Evolutionary conservation across 2,329 filamentous ascomycete genomes (phyloP).

Genomic region (Beauveria varroae): DNA sequence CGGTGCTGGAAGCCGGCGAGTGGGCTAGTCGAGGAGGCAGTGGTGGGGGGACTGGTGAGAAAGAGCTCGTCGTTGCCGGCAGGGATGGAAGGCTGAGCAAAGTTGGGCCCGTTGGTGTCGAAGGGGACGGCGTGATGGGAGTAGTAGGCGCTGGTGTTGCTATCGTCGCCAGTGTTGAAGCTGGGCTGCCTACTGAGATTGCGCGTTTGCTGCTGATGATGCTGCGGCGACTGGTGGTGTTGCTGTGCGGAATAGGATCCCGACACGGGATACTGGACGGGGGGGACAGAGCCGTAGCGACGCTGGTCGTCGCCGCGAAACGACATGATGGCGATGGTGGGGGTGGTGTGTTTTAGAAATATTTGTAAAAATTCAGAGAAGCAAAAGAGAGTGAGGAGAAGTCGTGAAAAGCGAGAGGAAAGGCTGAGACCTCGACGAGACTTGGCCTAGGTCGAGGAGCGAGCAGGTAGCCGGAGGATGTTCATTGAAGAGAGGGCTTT

Average conservation of each 20-base stretch:
- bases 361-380: neutral
- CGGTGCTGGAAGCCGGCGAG: constrained; percentile 46
- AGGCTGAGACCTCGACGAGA: neutral
- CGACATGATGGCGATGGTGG: constrained; percentile 40
- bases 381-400: neutral
- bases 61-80: constrained; percentile 54
- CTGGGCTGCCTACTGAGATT: constrained; percentile 51
- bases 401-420: neutral
- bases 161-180: constrained; percentile 71
- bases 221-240: constrained; percentile 21
- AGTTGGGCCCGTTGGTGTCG: constrained; percentile 15
- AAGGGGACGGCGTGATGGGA: constrained; percentile 22
- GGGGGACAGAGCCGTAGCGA: constrained; percentile 59
- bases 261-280: constrained; percentile 54
- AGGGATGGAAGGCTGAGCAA: constrained; percentile 15
- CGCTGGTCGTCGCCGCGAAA: constrained; percentile 56
- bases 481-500: constrained; percentile 2
- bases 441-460: neutral
- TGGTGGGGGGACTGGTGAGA: constrained; percentile 42
- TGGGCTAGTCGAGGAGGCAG: constrained; percentile 23
- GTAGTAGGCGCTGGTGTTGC: constrained; percentile 37
- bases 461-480: neutral
- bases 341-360: neutral
- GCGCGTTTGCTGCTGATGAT: constrained; percentile 22
- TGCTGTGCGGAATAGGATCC: constrained; percentile 21